Percentiles rank a stretch among this genome's conserved stretches.
Conservation (phyloP, 169 alveolate species). For the Plasmodium inui region DNA sequence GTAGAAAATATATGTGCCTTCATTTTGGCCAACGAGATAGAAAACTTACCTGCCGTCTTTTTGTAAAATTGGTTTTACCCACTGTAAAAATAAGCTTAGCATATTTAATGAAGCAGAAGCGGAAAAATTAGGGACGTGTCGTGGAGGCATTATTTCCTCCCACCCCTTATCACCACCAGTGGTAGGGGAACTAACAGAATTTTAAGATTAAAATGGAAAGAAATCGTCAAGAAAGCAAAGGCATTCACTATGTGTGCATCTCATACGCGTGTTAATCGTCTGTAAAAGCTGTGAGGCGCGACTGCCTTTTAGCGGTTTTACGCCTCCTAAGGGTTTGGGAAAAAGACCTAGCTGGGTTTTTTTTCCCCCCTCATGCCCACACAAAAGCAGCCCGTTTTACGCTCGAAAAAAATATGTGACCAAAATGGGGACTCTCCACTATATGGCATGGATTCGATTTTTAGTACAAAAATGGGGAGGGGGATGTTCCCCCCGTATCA, state of each 20-base stretch:
- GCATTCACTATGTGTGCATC: neutral
- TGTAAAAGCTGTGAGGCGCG: neutral
- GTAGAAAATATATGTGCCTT: neutral
- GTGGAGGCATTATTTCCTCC: neutral
- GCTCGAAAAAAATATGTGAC: neutral
- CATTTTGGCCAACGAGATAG: neutral
- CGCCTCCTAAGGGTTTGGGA: neutral
- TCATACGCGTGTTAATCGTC: neutral
- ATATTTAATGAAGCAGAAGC: neutral
- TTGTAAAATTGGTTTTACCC: neutral
- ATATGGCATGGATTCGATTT: neutral
- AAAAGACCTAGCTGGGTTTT: neutral
- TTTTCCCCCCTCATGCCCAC: neutral
- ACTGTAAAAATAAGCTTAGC: neutral
- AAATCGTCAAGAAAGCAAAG: neutral
- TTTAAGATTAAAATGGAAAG: neutral
- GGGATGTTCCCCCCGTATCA: neutral
- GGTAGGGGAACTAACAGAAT: neutral
- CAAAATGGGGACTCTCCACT: neutral
- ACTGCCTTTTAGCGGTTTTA: neutral
- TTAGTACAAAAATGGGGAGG: neutral
- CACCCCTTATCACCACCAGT: neutral
- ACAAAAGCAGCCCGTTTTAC: neutral
- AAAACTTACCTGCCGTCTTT: neutral
- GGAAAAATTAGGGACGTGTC: neutral